A percentile compares a stretch with the other conserved stretches of the same genome.
These are phyloP conservation scores for Spizellomyces sp. DNA, from an alignment of 192 early-diverging fungal genomes.

Conservation along the genomic window DNA sequence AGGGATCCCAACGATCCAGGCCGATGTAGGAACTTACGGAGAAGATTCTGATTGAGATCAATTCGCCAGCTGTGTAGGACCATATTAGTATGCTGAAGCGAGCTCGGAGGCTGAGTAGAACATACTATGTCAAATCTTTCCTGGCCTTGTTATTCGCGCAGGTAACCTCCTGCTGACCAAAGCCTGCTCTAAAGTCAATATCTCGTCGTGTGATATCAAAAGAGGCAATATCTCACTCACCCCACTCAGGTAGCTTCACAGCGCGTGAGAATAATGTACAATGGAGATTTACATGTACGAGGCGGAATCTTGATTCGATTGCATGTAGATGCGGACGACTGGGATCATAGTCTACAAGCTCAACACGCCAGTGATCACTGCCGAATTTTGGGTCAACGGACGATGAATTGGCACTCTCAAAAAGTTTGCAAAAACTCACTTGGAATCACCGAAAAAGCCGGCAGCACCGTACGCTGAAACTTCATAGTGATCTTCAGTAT, in stretches of 20 bases:
- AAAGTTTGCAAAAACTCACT: slow-evolving; percentile 35
- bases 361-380: slow-evolving; percentile 83
- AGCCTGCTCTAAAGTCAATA: slow-evolving; percentile 31
- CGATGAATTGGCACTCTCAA: not conserved
- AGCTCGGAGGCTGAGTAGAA: too few species aligned
- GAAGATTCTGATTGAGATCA: too few species aligned
- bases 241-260: slow-evolving; percentile 86
- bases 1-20: too few species aligned
- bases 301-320: slow-evolving; percentile 63
- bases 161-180: slow-evolving; percentile 86
- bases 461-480: slow-evolving; percentile 52
- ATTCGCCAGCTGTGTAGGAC: too few species aligned
- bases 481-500: slow-evolving; percentile 52
- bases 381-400: not conserved
- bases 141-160: slow-evolving; percentile 73
- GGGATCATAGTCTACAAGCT: slow-evolving; percentile 68
- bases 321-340: slow-evolving; percentile 61
- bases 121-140: too few species aligned
- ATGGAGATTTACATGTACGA: slow-evolving; percentile 76
- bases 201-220: too few species aligned
- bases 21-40: too few species aligned
- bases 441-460: slow-evolving; percentile 80
- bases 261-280: slow-evolving; percentile 79
- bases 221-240: not conserved
- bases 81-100: too few species aligned